Percentiles rank a stretch among this genome's conserved stretches.
Evolutionary conservation across 176 grass and related monocot species (phyloP).

Genomic region (Chloris gayana): DNA sequence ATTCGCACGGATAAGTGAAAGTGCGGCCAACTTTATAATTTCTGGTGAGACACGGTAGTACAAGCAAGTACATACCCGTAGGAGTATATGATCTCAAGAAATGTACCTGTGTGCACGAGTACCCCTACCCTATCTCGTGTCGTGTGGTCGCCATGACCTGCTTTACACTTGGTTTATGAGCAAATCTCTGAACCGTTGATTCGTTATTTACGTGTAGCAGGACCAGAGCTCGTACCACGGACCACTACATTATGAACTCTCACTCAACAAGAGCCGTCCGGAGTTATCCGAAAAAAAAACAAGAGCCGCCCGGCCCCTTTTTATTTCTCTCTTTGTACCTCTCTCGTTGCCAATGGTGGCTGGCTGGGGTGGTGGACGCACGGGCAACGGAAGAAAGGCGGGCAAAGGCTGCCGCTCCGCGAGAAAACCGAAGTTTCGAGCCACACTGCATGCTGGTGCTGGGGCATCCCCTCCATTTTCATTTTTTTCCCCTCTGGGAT

Average conservation of each 20-base stretch:
- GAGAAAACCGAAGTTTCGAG: conserved; percentile 33
- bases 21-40: background rate
- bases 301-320: too few species aligned
- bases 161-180: background rate
- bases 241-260: too few species aligned
- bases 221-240: background rate
- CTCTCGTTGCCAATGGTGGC: too few species aligned
- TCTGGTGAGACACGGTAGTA: background rate
- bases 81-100: background rate
- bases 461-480: background rate
- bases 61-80: background rate
- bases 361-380: too few species aligned
- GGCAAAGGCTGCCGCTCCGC: conserved; percentile 21
- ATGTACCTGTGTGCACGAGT: background rate
- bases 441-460: conserved; percentile 2
- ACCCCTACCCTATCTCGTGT: background rate
- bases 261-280: too few species aligned
- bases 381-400: background rate
- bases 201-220: conserved; percentile 12
- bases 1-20: background rate
- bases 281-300: too few species aligned
- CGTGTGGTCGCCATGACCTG: background rate
- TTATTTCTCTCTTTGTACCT: too few species aligned
- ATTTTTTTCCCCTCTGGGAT: background rate
- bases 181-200: conserved; percentile 26